phyloP scores from a whole-genome alignment of 805 yeast species.

The Metschnikowia orientalis region DNA sequence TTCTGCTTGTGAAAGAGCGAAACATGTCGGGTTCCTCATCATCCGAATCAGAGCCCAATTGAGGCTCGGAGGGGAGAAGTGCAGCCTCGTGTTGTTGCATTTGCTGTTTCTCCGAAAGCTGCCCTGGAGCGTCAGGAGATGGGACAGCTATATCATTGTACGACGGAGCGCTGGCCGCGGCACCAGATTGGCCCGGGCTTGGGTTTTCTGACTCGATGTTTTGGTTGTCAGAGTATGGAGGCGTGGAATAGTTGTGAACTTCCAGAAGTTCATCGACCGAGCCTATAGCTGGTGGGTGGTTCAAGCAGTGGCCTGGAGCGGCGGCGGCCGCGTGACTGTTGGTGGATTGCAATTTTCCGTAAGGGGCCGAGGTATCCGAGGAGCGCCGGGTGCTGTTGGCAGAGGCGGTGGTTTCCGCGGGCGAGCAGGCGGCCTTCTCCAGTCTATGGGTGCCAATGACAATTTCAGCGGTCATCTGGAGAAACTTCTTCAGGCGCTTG shows the following conservation, averaged over 20 bases:
- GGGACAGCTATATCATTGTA: constrained; percentile 21
- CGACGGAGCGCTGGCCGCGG: constrained; percentile 17
- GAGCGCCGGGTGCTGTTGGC: constrained; percentile 2
- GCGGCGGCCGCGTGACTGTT: not conserved
- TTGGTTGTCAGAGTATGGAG: constrained; percentile 23
- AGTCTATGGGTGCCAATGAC: constrained; percentile 74
- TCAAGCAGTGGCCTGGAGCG: not conserved
- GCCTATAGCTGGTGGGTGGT: constrained; percentile 3
- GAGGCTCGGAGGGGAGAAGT: constrained; percentile 57
- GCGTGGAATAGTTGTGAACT: constrained; percentile 23
- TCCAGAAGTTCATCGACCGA: constrained; percentile 10
- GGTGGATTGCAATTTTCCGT: constrained; percentile 1
- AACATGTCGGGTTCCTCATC: constrained; percentile 15
- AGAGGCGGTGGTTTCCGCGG: constrained; percentile 2
- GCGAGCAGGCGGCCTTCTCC: constrained; percentile 12
- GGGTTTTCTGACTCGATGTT: constrained; percentile 2
- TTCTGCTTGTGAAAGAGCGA: not conserved
- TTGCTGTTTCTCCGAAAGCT: constrained; percentile 55
- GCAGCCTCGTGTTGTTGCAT: constrained; percentile 52
- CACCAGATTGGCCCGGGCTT: constrained; percentile 2
- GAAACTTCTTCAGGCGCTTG: constrained; percentile 70
- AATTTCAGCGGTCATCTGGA: constrained; percentile 77
- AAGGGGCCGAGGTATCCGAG: constrained; percentile 3
- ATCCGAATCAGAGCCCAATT: constrained; percentile 20
- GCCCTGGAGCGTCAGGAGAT: constrained; percentile 12